Evolutionary conservation across 2,329 filamentous ascomycete species (phyloP).

Genomic region (Balansia obtecta): DNA sequence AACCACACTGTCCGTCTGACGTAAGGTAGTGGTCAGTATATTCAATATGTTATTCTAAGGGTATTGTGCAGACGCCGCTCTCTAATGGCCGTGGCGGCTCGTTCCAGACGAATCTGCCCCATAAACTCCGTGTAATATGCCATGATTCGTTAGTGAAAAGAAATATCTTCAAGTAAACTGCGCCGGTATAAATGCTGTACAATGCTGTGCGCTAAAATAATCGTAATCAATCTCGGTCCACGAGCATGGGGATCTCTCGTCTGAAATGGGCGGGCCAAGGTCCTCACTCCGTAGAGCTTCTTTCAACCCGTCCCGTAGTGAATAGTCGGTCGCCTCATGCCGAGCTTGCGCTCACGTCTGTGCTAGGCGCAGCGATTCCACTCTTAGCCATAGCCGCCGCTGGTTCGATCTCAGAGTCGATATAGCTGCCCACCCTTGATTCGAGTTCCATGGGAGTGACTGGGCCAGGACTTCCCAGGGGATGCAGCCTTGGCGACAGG

Average conservation of each 20-base stretch:
- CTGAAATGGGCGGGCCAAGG: not conserved
- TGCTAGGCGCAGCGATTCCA: not conserved
- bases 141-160: not conserved
- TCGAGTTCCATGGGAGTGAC: conserved; percentile 50
- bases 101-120: not conserved
- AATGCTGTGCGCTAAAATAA: not conserved
- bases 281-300: not conserved
- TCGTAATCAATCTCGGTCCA: not conserved
- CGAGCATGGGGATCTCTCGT: not conserved
- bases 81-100: not conserved
- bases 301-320: not conserved
- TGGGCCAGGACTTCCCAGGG: conserved; percentile 45
- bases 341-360: not conserved
- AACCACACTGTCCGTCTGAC: not conserved
- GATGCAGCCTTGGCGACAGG: conserved; percentile 34
- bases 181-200: not conserved
- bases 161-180: not conserved
- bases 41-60: not conserved
- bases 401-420: conserved; percentile 11
- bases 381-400: not conserved
- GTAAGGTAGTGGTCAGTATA: not conserved
- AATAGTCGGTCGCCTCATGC: not conserved
- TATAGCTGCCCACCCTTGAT: conserved; percentile 25
- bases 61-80: not conserved
- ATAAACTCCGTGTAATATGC: not conserved